Conservation (phyloP, 805 yeast genomes). For the Saccharomycopsis fodiens region DNA sequence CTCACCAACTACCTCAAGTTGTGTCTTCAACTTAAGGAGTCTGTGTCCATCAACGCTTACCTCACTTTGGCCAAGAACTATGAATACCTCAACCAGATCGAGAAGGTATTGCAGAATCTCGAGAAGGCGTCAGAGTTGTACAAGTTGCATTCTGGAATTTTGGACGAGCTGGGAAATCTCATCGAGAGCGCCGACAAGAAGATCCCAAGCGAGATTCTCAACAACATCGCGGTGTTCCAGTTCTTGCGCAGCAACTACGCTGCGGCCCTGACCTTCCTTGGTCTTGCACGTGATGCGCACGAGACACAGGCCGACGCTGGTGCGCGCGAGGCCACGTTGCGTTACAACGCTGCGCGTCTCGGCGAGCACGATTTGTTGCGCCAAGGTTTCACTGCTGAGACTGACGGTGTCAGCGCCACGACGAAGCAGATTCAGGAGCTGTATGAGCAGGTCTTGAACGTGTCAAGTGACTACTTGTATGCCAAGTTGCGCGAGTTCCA, state of each 20-base stretch:
- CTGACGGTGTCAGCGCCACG: background rate
- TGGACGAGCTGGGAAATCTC: constrained; percentile 24
- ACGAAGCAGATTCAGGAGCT: constrained; percentile 22
- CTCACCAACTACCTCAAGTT: constrained; percentile 67
- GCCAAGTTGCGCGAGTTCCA: constrained; percentile 69
- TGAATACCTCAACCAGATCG: constrained; percentile 53
- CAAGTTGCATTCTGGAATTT: constrained; percentile 28
- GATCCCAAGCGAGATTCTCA: constrained; percentile 54
- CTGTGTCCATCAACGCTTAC: constrained; percentile 54
- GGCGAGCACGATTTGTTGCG: constrained; percentile 35
- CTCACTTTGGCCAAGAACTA: constrained; percentile 61
- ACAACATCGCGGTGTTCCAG: constrained; percentile 80
- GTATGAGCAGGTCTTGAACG: constrained; percentile 50
- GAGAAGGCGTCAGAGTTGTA: constrained; percentile 51
- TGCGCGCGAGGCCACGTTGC: constrained; percentile 36
- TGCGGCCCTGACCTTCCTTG: constrained; percentile 50
- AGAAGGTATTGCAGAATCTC: constrained; percentile 60
- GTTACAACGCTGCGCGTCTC: constrained; percentile 73
- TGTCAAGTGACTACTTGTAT: constrained; percentile 62
- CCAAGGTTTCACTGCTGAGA: constrained; percentile 8
- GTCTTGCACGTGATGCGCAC: constrained; percentile 35
- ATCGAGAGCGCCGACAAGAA: constrained; percentile 27
- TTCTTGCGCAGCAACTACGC: constrained; percentile 55
- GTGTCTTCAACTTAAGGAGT: constrained; percentile 49
- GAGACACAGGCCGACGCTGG: constrained; percentile 18